These are phyloP conservation scores for Ceratocystis ficicola DNA, from an alignment of 2,329 filamentous ascomycete genomes.

Conservation along the genomic window DNA sequence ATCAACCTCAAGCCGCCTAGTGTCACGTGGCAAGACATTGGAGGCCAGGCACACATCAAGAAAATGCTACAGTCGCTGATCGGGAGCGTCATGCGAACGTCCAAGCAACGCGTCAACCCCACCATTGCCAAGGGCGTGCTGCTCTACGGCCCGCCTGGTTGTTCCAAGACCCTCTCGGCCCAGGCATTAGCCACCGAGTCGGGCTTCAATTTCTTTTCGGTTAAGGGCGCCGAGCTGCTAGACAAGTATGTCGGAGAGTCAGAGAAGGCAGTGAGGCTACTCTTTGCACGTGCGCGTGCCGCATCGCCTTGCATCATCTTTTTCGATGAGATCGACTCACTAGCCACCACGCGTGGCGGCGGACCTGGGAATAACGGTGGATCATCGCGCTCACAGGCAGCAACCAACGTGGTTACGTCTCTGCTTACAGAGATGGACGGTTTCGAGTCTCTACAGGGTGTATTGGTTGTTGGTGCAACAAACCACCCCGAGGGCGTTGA, in stretches of 20 bases:
- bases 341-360: slow-evolving; percentile 51
- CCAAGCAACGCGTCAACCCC: slow-evolving; percentile 32
- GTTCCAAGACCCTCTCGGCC: slow-evolving; percentile 85
- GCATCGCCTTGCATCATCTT: slow-evolving; percentile 80
- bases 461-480: slow-evolving; percentile 80
- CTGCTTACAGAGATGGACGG: slow-evolving; percentile 93
- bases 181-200: slow-evolving; percentile 86
- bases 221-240: slow-evolving; percentile 85
- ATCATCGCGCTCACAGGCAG: slow-evolving; percentile 31
- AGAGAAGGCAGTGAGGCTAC: slow-evolving; percentile 69
- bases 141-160: slow-evolving; percentile 84
- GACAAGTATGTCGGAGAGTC: slow-evolving; percentile 97
- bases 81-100: slow-evolving; percentile 21
- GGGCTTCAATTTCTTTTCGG: slow-evolving; percentile 83
- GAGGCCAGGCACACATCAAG: slow-evolving; percentile 70
- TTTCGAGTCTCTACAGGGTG: slow-evolving; percentile 70
- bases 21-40: slow-evolving; percentile 76
- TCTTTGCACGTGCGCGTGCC: slow-evolving; percentile 75
- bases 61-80: slow-evolving; percentile 43
- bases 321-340: slow-evolving; percentile 48
- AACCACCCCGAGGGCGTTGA: slow-evolving; percentile 83
- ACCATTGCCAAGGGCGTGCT: slow-evolving; percentile 69
- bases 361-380: slow-evolving; percentile 36
- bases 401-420: slow-evolving; percentile 77
- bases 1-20: slow-evolving; percentile 80